Evolutionary conservation across 2,329 filamentous ascomycete species (phyloP), one percentile per base, ranked within the genome.

Genomic region (Trichoderma atrobrunneum): DNA sequence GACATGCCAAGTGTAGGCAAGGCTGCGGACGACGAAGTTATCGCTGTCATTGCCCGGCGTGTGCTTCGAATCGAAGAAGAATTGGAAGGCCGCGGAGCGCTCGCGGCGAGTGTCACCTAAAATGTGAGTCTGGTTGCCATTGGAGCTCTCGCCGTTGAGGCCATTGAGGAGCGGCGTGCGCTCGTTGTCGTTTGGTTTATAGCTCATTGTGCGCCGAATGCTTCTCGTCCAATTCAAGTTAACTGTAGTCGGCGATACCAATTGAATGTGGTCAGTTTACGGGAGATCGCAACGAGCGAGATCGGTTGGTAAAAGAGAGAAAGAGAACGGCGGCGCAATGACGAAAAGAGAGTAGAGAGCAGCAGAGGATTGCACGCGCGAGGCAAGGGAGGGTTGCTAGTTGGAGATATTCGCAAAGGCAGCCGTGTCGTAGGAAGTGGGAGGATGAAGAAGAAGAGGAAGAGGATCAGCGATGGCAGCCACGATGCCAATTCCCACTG

Each of bases 1-100:
- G 74, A 89, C 81, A 75, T 89, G 88, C 85, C 86, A 89, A 24
- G 81, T 77, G 71, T 86, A 83, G 36, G 86, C 86, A 10, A 84
- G 79, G 74, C 80, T 83, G 73, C 82, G 84, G 30, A 88, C 78
- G 70, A 82, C 79, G 26, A 81, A 73, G 73, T 85, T 88, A 21
- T 82, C 75, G 77, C 84, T 87, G 71, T 89, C 81, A 70, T 81
- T 81, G 63, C 88, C 88, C 1, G 88, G 88, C 1, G 87, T 89
- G 73, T 83, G 79, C 28, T 81, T 82, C 61, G 80, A 78, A 74
- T 88, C 83, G 76, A 88, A 82, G 74, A 90, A 83, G 77, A 89
- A 86, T 21, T 79, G 76, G 65, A 76, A 76, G 74, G 77, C 75
- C 60, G 69, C 70, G 36, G 74, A 76, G 62, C 75, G 72, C 12